Conservation (phyloP, 2,329 filamentous ascomycete genomes). For the Cylindrodendrum hubeiense region DNA sequence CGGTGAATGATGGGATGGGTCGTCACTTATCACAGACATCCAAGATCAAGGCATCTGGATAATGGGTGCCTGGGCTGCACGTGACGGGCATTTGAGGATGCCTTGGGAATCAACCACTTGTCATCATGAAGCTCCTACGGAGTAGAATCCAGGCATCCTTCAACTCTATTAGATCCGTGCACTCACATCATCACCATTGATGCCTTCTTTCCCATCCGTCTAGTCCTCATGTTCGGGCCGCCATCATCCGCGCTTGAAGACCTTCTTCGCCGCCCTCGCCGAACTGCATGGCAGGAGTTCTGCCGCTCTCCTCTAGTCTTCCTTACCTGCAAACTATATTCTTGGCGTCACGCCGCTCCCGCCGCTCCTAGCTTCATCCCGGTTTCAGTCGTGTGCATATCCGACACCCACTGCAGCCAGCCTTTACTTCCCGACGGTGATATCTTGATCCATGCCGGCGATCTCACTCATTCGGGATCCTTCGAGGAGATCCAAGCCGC, state of each 20-base stretch:
- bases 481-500: slow-evolving; percentile 53
- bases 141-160: too few species aligned
- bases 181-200: neutral
- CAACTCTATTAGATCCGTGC: too few species aligned
- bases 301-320: slow-evolving; percentile 12
- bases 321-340: slow-evolving; percentile 20
- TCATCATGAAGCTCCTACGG: too few species aligned
- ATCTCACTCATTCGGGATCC: slow-evolving; percentile 60
- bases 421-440: slow-evolving; percentile 55
- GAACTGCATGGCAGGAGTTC: slow-evolving; percentile 21
- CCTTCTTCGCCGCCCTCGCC: slow-evolving; percentile 20
- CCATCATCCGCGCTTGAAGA: slow-evolving; percentile 1
- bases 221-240: neutral
- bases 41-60: too few species aligned
- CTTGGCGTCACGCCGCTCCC: neutral
- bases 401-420: slow-evolving; percentile 58
- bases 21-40: too few species aligned
- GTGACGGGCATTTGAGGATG: too few species aligned
- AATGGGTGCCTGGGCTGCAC: too few species aligned
- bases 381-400: slow-evolving; percentile 54
- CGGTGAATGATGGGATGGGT: too few species aligned
- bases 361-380: slow-evolving; percentile 4
- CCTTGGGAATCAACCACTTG: too few species aligned
- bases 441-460: slow-evolving; percentile 61
- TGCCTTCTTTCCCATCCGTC: neutral